Evolutionary conservation across 257 asterid genomes (phyloP).

Genomic region (Salvia miltiorrhiza): DNA sequence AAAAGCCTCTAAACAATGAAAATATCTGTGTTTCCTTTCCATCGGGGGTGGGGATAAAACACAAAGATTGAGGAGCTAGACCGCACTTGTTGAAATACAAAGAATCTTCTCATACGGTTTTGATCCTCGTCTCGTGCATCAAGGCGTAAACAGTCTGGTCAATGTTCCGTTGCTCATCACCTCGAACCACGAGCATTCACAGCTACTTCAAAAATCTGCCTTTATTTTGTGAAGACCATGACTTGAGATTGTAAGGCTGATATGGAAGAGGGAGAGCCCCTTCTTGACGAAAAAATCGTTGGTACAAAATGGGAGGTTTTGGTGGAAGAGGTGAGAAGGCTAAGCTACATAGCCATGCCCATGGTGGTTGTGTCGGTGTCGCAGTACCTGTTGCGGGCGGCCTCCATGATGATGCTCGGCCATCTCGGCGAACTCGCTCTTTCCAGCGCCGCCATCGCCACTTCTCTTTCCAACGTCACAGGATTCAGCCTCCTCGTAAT

Average conservation of each 20-base stretch:
- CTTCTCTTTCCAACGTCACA: slow-evolving; percentile 41
- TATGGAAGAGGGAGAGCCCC: slow-evolving; percentile 21
- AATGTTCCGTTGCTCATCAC: too few species aligned
- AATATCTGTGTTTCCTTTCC: too few species aligned
- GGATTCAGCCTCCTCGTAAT: slow-evolving; percentile 47
- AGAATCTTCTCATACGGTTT: too few species aligned
- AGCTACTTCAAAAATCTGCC: too few species aligned
- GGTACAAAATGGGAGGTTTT: slow-evolving; percentile 22
- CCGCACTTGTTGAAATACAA: too few species aligned
- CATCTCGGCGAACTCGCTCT: slow-evolving; percentile 49
- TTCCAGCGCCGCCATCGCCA: slow-evolving; percentile 50
- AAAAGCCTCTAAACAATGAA: too few species aligned
- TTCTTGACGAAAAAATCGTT: neutral
- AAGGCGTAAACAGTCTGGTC: too few species aligned
- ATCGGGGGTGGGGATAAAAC: too few species aligned
- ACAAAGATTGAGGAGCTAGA: too few species aligned
- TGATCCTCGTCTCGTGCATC: too few species aligned
- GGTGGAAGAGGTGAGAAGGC: slow-evolving; percentile 22
- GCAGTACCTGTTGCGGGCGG: slow-evolving; percentile 35
- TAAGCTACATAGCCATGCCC: slow-evolving; percentile 41
- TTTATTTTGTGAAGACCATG: too few species aligned
- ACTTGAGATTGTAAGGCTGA: neutral
- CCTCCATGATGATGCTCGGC: slow-evolving; percentile 53
- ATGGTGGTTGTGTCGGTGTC: slow-evolving; percentile 41
- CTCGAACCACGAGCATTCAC: too few species aligned